Percentiles rank a stretch among this genome's conserved stretches.
phyloP scores from a whole-genome alignment of 179 eudicot species.

The Sideroxylon spinosum region DNA sequence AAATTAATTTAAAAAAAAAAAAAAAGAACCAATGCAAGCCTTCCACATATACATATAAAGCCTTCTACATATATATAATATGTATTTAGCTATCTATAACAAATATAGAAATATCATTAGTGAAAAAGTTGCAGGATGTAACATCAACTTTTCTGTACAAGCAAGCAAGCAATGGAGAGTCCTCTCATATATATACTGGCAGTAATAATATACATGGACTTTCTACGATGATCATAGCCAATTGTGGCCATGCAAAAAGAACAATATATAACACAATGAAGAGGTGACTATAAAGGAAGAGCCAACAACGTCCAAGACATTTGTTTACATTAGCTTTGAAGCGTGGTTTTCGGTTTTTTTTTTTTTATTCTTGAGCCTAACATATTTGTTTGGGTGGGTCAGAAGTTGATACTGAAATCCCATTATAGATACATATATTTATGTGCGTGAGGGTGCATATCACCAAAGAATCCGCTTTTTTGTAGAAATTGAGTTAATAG shows the following conservation, averaged over 20 bases:
- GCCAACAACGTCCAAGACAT: background rate
- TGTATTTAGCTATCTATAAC: too few species aligned
- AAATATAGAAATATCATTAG: too few species aligned
- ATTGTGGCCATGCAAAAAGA: too few species aligned
- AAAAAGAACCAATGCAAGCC: too few species aligned
- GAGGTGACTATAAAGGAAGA: background rate
- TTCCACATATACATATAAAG: too few species aligned
- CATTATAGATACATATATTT: background rate
- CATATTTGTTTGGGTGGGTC: background rate
- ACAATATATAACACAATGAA: background rate
- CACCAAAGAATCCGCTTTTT: background rate
- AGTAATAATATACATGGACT: too few species aligned
- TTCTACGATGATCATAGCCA: background rate
- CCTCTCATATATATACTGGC: background rate
- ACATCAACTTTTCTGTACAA: too few species aligned
- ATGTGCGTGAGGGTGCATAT: too few species aligned
- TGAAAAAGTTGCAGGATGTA: too few species aligned
- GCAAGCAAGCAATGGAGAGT: background rate
- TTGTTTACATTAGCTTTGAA: background rate
- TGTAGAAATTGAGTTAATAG: background rate
- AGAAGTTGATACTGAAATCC: background rate
- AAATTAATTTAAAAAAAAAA: too few species aligned
- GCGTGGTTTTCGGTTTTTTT: background rate
- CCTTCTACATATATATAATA: too few species aligned
- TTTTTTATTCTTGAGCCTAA: background rate